phyloP scores from a whole-genome alignment of 306 rosid genomes.

The Cucumis hystrix region DNA sequence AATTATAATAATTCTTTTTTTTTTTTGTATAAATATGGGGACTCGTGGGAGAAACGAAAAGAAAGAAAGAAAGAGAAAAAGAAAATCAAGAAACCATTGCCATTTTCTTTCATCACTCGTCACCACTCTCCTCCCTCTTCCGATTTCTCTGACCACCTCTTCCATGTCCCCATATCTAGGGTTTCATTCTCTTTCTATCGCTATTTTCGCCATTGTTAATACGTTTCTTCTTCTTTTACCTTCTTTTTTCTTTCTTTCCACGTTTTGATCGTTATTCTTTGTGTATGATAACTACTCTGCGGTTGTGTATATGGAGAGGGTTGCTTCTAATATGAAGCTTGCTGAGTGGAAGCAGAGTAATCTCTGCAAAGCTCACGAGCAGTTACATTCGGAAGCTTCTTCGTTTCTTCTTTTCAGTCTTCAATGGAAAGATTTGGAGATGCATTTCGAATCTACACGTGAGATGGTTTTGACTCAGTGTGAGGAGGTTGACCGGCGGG shows the following conservation, averaged over 20 bases:
- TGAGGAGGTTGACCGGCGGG: slow-evolving; percentile 6
- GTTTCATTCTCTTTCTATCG: background rate
- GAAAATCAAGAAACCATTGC: background rate
- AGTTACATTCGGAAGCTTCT: slow-evolving; percentile 20
- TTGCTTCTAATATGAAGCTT: slow-evolving; percentile 8
- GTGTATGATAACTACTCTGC: background rate
- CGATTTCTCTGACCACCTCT: background rate
- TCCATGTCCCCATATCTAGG: background rate
- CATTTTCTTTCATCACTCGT: background rate
- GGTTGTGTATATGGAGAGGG: slow-evolving; percentile 14
- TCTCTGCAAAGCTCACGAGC: slow-evolving; percentile 15
- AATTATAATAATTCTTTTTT: background rate
- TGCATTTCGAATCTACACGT: slow-evolving; percentile 21
- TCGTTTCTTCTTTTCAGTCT: slow-evolving; percentile 12
- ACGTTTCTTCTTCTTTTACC: background rate
- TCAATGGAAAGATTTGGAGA: slow-evolving; percentile 40
- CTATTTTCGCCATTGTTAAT: background rate
- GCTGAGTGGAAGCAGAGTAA: slow-evolving; percentile 20
- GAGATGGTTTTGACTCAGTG: background rate
- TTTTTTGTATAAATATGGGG: background rate
- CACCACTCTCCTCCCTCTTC: background rate
- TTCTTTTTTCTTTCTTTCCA: background rate
- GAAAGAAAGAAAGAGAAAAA: no score
- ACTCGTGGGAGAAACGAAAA: background rate
- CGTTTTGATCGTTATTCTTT: background rate